Percentiles rank a stretch among this genome's conserved stretches.
Conservation (phyloP, 495 filamentous ascomycete genomes). For the Talaromyces proteolyticus region DNA sequence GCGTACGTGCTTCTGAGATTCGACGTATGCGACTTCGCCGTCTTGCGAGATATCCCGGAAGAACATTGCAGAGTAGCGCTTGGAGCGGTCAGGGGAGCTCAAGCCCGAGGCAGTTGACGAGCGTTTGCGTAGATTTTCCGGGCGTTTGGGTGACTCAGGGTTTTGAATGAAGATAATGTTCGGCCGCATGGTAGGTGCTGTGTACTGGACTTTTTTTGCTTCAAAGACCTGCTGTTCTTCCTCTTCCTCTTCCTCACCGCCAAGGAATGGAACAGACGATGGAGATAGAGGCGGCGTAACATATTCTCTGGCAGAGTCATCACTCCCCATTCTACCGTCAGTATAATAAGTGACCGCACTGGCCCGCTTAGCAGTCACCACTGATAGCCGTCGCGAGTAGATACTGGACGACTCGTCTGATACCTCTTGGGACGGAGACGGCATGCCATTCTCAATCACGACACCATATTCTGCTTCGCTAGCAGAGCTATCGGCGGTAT, state of each 20-base stretch:
- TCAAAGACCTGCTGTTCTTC: constrained; percentile 4
- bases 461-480: background rate
- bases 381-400: constrained; percentile 18
- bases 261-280: constrained; percentile 23
- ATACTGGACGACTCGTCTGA: background rate
- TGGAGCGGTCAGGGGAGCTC: background rate
- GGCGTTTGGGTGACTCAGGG: background rate
- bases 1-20: background rate
- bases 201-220: constrained; percentile 1
- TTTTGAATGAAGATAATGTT: constrained; percentile 1
- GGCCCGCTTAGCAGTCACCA: constrained; percentile 37
- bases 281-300: constrained; percentile 26
- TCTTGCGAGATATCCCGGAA: background rate
- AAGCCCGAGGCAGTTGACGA: constrained; percentile 2
- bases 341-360: constrained; percentile 29
- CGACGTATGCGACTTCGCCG: background rate
- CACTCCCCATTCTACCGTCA: constrained; percentile 35
- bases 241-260: background rate
- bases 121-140: background rate
- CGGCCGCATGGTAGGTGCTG: background rate
- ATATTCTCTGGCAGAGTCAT: constrained; percentile 21
- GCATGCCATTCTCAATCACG: background rate
- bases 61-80: constrained; percentile 7
- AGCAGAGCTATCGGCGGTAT: too few relatives aligned
- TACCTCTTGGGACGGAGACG: background rate